A percentile compares a stretch with the other conserved stretches of the same genome.
Evolutionary conservation across 2,329 filamentous ascomycete genomes (phyloP).

Genomic region (Hymenoscyphus repandus): DNA sequence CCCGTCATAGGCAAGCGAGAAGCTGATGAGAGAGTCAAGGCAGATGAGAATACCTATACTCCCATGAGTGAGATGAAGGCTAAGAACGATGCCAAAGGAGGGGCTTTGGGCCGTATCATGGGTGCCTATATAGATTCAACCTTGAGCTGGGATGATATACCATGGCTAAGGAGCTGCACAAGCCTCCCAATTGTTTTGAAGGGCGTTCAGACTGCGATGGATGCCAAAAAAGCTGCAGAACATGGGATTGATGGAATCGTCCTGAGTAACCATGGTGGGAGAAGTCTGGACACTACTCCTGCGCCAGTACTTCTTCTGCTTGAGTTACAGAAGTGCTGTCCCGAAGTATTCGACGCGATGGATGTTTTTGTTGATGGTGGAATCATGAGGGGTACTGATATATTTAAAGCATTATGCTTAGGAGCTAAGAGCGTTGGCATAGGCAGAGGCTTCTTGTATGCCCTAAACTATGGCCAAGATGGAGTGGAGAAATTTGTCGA

Average conservation of each 20-base stretch:
- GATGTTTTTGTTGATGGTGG: constrained; percentile 63
- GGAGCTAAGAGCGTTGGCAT: constrained; percentile 60
- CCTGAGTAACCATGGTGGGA: constrained; percentile 65
- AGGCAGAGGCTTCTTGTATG: constrained; percentile 55
- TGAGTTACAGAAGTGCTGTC: constrained; percentile 57
- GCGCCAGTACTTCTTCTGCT: constrained; percentile 54
- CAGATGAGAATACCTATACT: constrained; percentile 41
- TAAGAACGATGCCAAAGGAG: constrained; percentile 48
- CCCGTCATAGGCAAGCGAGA: constrained; percentile 51
- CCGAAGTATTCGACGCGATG: constrained; percentile 53
- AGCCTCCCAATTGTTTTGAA: constrained; percentile 58
- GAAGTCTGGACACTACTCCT: constrained; percentile 46
- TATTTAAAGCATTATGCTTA: constrained; percentile 61
- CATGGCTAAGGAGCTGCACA: constrained; percentile 56
- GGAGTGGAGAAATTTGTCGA: constrained; percentile 48
- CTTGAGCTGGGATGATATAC: constrained; percentile 58
- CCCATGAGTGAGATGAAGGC: constrained; percentile 46
- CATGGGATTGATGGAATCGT: constrained; percentile 62
- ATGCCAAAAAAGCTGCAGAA: constrained; percentile 56
- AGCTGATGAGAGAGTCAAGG: constrained; percentile 40
- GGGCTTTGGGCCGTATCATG: constrained; percentile 50
- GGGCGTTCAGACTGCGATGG: constrained; percentile 62
- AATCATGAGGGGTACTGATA: constrained; percentile 58
- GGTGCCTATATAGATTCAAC: constrained; percentile 52
- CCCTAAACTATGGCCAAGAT: constrained; percentile 56